Conservation (phyloP, 495 filamentous ascomycete genomes). For the Aspergillus bridgeri region DNA sequence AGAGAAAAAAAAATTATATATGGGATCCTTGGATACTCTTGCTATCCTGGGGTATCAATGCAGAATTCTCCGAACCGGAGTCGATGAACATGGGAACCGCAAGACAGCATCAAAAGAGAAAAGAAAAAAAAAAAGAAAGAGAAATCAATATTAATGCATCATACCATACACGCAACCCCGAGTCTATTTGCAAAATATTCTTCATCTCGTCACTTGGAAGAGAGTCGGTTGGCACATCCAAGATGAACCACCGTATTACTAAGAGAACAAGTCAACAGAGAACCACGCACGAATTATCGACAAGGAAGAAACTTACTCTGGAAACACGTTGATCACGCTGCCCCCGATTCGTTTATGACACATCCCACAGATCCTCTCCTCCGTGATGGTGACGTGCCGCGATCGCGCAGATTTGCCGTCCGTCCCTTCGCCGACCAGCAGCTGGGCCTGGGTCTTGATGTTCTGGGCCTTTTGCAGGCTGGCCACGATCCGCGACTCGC, state of each 20-base stretch:
- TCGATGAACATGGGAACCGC: constrained; percentile 12
- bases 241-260: constrained; percentile 75
- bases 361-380: constrained; percentile 85
- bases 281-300: neutral
- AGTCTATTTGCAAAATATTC: constrained; percentile 20
- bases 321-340: constrained; percentile 76
- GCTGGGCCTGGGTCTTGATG: constrained; percentile 63
- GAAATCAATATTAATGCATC: constrained; percentile 12
- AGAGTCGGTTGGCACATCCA: constrained; percentile 61
- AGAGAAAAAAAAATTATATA: constrained; percentile 8
- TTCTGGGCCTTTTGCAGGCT: constrained; percentile 70
- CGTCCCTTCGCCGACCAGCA: constrained; percentile 64
- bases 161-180: constrained; percentile 4
- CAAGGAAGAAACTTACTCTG: constrained; percentile 49
- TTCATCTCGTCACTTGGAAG: constrained; percentile 18
- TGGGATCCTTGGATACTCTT: constrained; percentile 12
- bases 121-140: constrained; percentile 17
- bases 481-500: constrained; percentile 72
- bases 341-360: constrained; percentile 91
- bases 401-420: constrained; percentile 55
- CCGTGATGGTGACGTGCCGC: constrained; percentile 70
- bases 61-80: too few species aligned
- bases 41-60: constrained; percentile 44
- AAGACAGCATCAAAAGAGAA: constrained; percentile 11
- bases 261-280: constrained; percentile 22